Evolutionary conservation across 352 stramenopile genomes (phyloP).

Genomic region (Phytophthora megakarya): DNA sequence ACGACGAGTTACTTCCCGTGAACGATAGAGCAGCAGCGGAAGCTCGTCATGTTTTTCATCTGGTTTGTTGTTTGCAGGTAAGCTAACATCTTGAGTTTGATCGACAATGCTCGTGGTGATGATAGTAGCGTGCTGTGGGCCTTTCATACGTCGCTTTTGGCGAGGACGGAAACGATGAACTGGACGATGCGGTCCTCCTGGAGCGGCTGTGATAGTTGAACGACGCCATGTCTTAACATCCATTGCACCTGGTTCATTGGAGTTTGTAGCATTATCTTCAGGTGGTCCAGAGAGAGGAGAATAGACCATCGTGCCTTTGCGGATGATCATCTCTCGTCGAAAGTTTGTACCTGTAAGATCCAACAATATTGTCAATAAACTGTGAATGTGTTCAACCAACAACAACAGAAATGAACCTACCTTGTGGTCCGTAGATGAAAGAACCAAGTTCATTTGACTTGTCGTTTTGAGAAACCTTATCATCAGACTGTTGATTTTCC

Average conservation of each 20-base stretch:
- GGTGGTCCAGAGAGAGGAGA: slow-evolving; percentile 16
- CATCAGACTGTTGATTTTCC: slow-evolving; percentile 9
- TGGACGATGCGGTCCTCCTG: slow-evolving; percentile 18
- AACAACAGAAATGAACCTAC: slow-evolving; percentile 1
- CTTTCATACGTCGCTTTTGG: slow-evolving; percentile 11
- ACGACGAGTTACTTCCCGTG: slow-evolving; percentile 10
- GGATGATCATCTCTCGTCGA: slow-evolving; percentile 19
- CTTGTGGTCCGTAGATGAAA: slow-evolving; percentile 22
- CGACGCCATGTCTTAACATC: slow-evolving; percentile 29
- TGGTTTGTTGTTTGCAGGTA: background rate
- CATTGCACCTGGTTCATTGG: background rate
- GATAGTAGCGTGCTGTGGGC: background rate
- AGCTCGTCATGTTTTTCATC: slow-evolving; percentile 15
- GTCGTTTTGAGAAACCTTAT: background rate
- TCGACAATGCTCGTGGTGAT: background rate
- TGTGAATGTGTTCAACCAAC: background rate
- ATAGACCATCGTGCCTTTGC: slow-evolving; percentile 27
- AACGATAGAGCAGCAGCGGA: slow-evolving; percentile 23
- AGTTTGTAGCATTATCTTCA: slow-evolving; percentile 3
- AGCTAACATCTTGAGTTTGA: background rate
- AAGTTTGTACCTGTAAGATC: slow-evolving; percentile 8
- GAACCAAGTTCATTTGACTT: slow-evolving; percentile 11
- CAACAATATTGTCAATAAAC: background rate
- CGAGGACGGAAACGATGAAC: slow-evolving; percentile 4
- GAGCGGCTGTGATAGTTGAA: slow-evolving; percentile 8